phyloP scores from a whole-genome alignment of 2,329 filamentous ascomycete species.

The Alternaria metachromatica region DNA sequence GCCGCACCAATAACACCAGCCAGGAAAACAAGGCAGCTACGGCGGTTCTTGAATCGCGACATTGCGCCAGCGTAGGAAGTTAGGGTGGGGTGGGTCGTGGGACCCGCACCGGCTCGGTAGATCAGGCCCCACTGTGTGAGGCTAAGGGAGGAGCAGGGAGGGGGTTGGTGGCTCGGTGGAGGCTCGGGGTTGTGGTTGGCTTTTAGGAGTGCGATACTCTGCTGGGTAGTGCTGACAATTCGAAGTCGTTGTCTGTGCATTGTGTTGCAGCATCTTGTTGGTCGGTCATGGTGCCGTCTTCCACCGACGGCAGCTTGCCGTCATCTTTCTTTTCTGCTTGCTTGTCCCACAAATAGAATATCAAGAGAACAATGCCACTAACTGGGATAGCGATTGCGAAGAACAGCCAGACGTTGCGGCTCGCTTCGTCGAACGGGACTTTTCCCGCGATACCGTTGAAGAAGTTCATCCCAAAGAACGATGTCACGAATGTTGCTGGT shows the following conservation, averaged over 20 bases:
- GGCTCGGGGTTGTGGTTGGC: not conserved
- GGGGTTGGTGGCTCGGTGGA: not conserved
- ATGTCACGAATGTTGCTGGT: no score
- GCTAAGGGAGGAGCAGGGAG: not conserved
- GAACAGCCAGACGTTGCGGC: not conserved
- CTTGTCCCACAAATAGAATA: not conserved
- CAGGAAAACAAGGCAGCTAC: not conserved
- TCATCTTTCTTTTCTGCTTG: not conserved
- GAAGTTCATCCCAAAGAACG: no score
- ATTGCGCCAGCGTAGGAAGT: not conserved
- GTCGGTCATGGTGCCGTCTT: no score
- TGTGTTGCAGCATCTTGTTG: not conserved
- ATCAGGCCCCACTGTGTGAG: not conserved
- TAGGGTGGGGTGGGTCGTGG: not conserved
- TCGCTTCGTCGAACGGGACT: no score
- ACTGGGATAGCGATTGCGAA: rapidly evolving
- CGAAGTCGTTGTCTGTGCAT: not conserved
- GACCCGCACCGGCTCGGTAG: not conserved
- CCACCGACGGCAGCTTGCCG: no score
- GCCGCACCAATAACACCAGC: not conserved
- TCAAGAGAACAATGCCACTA: rapidly evolving
- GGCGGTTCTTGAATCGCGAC: not conserved
- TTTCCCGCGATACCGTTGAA: no score
- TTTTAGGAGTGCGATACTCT: not conserved
- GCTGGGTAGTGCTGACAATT: not conserved